Percentiles rank a stretch among this genome's conserved stretches.
Conservation (phyloP, 495 filamentous ascomycete species). For the Chaetomium cochliodes region DNA sequence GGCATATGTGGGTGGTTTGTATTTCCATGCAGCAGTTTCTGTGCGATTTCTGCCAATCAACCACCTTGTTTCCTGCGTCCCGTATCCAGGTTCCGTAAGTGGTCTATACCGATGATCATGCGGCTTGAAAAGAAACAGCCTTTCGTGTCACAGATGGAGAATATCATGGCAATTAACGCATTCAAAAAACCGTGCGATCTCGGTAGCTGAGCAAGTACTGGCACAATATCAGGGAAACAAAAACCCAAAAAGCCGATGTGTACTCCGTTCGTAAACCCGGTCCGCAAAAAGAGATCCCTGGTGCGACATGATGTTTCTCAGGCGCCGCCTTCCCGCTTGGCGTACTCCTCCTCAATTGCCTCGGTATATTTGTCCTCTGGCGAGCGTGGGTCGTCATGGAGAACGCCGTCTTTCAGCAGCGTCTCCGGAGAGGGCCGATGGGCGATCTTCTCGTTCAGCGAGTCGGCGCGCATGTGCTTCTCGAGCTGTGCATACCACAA, state of each 20-base stretch:
- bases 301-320: conserved; percentile 22
- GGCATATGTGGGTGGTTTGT: too few species aligned
- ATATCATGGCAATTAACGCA: background rate
- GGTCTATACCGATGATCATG: background rate
- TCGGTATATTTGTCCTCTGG: conserved; percentile 51
- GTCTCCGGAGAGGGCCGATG: conserved; percentile 71
- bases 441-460: conserved; percentile 76
- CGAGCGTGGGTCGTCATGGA: conserved; percentile 60
- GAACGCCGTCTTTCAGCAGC: conserved; percentile 73
- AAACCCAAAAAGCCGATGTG: background rate
- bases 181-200: background rate
- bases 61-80: background rate
- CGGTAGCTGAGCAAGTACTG: background rate
- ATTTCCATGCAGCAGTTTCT: too few species aligned
- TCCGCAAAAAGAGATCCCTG: background rate
- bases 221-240: background rate
- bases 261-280: background rate
- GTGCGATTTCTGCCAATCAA: too few species aligned
- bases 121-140: background rate
- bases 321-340: conserved; percentile 51
- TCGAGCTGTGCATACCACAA: conserved; percentile 50
- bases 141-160: background rate
- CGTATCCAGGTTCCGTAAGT: background rate
- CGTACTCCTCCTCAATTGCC: conserved; percentile 52
- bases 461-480: conserved; percentile 80